phyloP scores from a whole-genome alignment of 805 yeast genomes.

The Ogataea philodendri region DNA sequence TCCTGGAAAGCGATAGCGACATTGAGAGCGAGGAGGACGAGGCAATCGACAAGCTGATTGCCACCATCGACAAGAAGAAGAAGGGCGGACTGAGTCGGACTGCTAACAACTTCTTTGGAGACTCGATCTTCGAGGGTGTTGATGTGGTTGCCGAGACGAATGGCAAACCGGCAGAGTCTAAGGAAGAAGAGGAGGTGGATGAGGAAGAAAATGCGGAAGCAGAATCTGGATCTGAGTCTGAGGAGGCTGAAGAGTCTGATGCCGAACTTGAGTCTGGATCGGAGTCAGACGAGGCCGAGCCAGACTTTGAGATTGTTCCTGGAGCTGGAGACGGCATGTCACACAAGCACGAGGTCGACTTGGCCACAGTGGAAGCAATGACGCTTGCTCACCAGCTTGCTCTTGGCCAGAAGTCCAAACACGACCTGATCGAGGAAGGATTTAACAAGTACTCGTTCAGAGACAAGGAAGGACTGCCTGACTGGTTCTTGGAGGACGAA shows the following conservation, averaged over 20 bases:
- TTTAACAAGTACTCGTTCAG: conserved; percentile 89
- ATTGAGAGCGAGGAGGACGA: conserved; percentile 70
- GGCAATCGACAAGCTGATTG: conserved; percentile 57
- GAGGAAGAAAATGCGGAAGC: conserved; percentile 21
- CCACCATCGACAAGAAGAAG: conserved; percentile 44
- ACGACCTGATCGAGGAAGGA: conserved; percentile 89
- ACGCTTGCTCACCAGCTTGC: conserved; percentile 96
- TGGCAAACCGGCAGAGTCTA: conserved; percentile 17
- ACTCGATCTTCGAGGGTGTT: conserved; percentile 52
- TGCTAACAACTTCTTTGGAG: conserved; percentile 44
- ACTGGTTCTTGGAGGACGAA: conserved; percentile 97
- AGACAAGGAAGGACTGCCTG: conserved; percentile 87
- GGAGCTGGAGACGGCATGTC: conserved; percentile 36
- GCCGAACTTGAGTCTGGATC: conserved; percentile 41
- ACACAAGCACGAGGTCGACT: conserved; percentile 66
- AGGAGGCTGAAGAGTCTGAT: conserved; percentile 1
- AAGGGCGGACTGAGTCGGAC: conserved; percentile 44
- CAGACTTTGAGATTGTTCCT: conserved; percentile 34
- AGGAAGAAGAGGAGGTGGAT: conserved; percentile 16
- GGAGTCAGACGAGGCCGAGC: conserved; percentile 52
- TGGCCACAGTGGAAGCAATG: conserved; percentile 96
- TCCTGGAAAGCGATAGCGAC: conserved; percentile 41
- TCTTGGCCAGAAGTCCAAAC: conserved; percentile 77
- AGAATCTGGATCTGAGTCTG: conserved; percentile 10
- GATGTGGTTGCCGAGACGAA: conserved; percentile 33